Evolutionary conservation across 371 early-diverging fungal genomes (phyloP), one percentile per base, ranked within the genome.

Genomic region (Mortierella sp.): DNA sequence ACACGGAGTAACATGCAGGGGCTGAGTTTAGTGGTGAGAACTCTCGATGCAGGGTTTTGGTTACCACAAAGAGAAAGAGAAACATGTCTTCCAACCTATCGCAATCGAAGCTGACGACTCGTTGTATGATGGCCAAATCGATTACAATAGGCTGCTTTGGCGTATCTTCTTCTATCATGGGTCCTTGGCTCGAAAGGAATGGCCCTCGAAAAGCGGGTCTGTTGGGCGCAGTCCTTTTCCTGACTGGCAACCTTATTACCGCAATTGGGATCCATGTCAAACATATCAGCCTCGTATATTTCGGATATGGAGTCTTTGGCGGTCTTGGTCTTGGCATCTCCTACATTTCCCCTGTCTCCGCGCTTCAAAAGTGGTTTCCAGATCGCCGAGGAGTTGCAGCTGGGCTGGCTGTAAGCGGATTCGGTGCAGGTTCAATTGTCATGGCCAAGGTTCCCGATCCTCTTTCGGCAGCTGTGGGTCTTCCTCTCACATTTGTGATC

Each of bases 401-500:
- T 19, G 86, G 88, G 7, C 80, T 85, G 40, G 88, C 88, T 8
- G 91, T 90, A 47, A 86, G 86, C 65, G 91, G 89, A 19, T 90
- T 90, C 63, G 89, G 91, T 53, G 88, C 84, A 22, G 91, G 91
- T 0, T 83, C 86, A 10, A 86, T 90, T 57, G 83, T 84, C 27
- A 79, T 86, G 29, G 86, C 88, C 46, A 81, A 82, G 67, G 80
- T 87, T 39, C 87, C 86, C 61, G 76, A 79, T 25, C 79, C 79
- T 57, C 79, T 90, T 16, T 71, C 76, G 50, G 80, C 80, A 13
- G 50, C 67, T 45, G 72, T 83, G 1, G 85, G 82, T 24, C 67
- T 88, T 28, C 84, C 88, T 8, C 50, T 78, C 41, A 73, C 85
- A 3, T 89, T 90, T 64, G 67, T 89, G 46, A 79, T 85, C 28